Evolutionary conservation across 108 stramenopile species (phyloP).

Genomic region (Cyclotella choctawhatcheeana): DNA sequence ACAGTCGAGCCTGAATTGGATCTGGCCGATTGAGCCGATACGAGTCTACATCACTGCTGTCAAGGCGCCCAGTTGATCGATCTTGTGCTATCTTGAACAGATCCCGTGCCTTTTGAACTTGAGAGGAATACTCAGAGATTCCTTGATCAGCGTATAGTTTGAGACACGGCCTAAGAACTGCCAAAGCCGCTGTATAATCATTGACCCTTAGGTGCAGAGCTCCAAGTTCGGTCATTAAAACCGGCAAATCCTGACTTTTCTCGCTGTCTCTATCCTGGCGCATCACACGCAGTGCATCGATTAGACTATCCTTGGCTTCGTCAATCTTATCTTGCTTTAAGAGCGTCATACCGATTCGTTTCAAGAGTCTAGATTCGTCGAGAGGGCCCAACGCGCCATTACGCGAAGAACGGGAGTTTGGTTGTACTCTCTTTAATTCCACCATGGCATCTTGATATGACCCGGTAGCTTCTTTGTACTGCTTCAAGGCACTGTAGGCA

Average conservation of each 20-base stretch:
- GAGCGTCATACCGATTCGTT: conserved; percentile 32
- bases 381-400: neutral
- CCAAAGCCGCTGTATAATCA: conserved; percentile 33
- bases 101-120: conserved; percentile 35
- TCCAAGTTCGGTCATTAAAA: conserved; percentile 36
- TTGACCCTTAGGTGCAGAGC: conserved; percentile 22
- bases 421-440: conserved; percentile 22
- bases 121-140: conserved; percentile 22
- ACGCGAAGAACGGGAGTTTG: neutral
- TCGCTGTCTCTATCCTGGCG: conserved; percentile 23
- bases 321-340: conserved; percentile 23
- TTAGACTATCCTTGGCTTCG: conserved; percentile 32
- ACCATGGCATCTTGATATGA: conserved; percentile 44
- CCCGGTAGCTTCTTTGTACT: conserved; percentile 32
- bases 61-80: conserved; percentile 1
- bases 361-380: conserved; percentile 33
- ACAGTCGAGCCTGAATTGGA: neutral
- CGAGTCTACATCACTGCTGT: neutral
- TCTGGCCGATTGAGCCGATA: neutral
- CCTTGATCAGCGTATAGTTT: conserved; percentile 44
- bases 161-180: conserved; percentile 36
- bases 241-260: conserved; percentile 17
- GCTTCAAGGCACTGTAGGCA: conserved; percentile 24
- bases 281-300: conserved; percentile 33
- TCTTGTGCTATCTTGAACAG: conserved; percentile 26